Evolutionary conservation across 1,284 basidiomycete genomes (phyloP).

Genomic region (Puccinia polysora): DNA sequence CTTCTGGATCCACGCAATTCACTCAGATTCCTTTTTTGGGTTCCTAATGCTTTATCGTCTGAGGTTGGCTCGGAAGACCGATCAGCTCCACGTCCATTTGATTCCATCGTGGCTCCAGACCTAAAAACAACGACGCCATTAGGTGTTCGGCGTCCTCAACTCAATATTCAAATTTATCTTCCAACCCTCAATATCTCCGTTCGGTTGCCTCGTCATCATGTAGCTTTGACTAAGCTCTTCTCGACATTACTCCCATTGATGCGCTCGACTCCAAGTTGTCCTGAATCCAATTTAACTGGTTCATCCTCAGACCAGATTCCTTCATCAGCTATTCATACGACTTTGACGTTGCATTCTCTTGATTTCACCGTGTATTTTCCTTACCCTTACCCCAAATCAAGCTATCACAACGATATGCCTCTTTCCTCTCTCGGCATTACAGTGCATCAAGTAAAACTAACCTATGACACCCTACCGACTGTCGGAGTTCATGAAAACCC

Average conservation of each 20-base stretch:
- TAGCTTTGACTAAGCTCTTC: constrained; percentile 19
- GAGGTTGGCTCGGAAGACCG: neutral
- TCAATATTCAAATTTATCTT: constrained; percentile 29
- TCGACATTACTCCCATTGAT: neutral
- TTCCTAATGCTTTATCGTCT: neutral
- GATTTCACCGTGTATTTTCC: constrained; percentile 6
- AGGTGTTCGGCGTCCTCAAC: neutral
- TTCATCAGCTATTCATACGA: neutral
- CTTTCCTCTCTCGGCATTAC: constrained; percentile 6
- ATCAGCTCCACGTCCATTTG: neutral
- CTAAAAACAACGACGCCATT: neutral
- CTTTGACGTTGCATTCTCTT: neutral
- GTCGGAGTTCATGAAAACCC: neutral
- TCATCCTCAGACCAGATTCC: neutral
- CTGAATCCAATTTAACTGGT: neutral
- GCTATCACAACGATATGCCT: neutral
- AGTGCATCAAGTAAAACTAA: neutral
- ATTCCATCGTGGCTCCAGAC: neutral
- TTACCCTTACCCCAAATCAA: neutral
- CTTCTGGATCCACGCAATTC: constrained; percentile 2
- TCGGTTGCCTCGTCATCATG: constrained; percentile 2
- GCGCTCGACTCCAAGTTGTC: neutral
- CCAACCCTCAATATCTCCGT: constrained; percentile 16
- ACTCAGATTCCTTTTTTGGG: constrained; percentile 22
- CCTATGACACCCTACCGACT: neutral